Evolutionary conservation across 345 rosid species (phyloP).

Genomic region (Salix suchowensis): DNA sequence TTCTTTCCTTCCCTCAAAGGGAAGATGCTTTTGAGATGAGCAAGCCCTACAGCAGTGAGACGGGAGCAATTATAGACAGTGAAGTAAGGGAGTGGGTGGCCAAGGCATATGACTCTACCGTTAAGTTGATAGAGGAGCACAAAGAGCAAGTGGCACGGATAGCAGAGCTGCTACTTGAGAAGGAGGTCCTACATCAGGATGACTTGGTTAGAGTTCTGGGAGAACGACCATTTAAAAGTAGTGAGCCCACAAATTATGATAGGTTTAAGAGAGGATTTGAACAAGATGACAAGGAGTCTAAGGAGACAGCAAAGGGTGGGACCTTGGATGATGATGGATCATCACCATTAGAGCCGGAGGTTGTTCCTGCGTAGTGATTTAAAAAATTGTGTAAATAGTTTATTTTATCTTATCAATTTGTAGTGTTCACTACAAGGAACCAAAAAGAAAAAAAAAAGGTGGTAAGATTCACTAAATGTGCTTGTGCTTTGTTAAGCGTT

Average conservation of each 20-base stretch:
- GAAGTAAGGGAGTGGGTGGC: conserved; percentile 91
- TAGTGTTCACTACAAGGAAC: not conserved
- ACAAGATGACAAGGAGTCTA: conserved; percentile 33
- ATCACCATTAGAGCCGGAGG: conserved; percentile 57
- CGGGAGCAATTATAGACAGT: conserved; percentile 70
- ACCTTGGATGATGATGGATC: conserved; percentile 51
- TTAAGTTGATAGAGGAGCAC: conserved; percentile 65
- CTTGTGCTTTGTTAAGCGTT: too few species aligned
- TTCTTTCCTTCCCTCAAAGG: conserved; percentile 84
- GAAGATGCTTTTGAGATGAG: conserved; percentile 65
- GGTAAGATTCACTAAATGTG: not conserved
- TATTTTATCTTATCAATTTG: not conserved
- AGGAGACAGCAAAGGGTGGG: conserved; percentile 24
- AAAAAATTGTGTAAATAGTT: not conserved
- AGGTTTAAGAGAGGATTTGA: conserved; percentile 68
- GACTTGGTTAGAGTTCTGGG: conserved; percentile 67
- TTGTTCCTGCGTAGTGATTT: conserved; percentile 44
- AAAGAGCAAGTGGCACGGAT: conserved; percentile 71
- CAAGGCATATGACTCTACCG: conserved; percentile 61
- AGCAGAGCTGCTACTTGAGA: conserved; percentile 78
- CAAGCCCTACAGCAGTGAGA: conserved; percentile 91
- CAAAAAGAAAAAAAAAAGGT: not conserved
- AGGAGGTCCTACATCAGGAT: conserved; percentile 85
- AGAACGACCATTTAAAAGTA: conserved; percentile 70
- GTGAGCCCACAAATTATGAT: conserved; percentile 70